Base-by-base conservation (phyloP, 176 grass and related monocot genomes). In the Calamus simplicifolius region DNA sequence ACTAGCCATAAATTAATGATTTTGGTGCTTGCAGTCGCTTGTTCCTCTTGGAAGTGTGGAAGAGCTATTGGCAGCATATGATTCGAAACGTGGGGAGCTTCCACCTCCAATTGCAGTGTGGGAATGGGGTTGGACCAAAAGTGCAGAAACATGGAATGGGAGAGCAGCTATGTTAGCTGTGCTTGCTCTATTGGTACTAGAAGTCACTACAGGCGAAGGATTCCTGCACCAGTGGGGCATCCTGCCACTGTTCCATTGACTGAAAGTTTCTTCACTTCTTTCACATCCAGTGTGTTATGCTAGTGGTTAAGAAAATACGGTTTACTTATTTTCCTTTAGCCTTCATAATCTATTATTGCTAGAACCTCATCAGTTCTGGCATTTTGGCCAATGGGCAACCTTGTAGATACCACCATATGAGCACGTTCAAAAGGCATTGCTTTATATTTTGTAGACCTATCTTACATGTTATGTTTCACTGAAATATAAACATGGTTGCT, bases 121-220 rank as follows among this genome's bases (percentile, higher is more conserved):
- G 93, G 67, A 98, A 66, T 98, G 93, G 93, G 93, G 93, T 52
- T 98, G 93, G 93, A 98, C 93, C 4, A 88, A 85, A 75, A 88
- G 87, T 4, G 93, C 93, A 0, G 93, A 92, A 76, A 98, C 93
- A 35, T 98, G 93, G 93, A 98, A 98, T 18, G 93, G 93, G 16
- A 74, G 93, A 0, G 93, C 87, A 63, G 93, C 93, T 17, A 98
- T 98, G 93, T 49, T 98, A 56, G 93, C 93, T 1, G 93, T 98
- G 31, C 74, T 98, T 17, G 79, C 69, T 19, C 68, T 98, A 17
- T 70, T 98, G 17, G 70, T 98, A 23, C 21, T 98, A 62, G 93
- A 98, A 84, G 84, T 92, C 56, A 98, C 87, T 16, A 92, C 93
- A 2, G 93, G 93, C 2, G 14, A 98, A 80, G 93, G 93, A 19